A percentile compares a stretch with the other conserved stretches of the same genome.
Conservation (phyloP, 2,329 filamentous ascomycete species). For the Hymenoscyphus infarciens region DNA sequence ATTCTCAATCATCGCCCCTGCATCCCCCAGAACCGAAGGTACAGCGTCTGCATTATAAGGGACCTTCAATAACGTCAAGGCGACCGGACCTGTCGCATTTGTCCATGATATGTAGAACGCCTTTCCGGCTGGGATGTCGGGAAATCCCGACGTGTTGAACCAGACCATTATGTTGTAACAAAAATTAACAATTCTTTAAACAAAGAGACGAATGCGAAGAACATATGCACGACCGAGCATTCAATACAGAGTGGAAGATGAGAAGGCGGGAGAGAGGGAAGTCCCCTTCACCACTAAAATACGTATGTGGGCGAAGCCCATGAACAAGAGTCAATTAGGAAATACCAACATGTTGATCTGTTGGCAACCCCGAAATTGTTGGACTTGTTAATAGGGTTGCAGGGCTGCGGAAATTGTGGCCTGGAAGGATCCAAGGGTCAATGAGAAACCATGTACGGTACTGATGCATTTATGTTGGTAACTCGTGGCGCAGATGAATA, state of each 20-base stretch:
- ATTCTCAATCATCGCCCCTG: neutral
- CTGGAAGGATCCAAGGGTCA: neutral
- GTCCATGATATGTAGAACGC: neutral
- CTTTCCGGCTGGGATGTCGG: neutral
- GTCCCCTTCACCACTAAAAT: neutral
- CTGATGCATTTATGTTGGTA: neutral
- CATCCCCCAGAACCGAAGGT: neutral
- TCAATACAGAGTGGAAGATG: neutral
- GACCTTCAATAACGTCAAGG: neutral
- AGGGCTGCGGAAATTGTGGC: neutral
- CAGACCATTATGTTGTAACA: neutral
- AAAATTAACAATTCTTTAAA: neutral
- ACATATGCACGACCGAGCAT: neutral
- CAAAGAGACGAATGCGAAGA: neutral
- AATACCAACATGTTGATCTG: neutral
- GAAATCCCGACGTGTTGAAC: neutral
- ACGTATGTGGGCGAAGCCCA: neutral
- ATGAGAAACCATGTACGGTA: neutral
- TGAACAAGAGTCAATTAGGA: neutral
- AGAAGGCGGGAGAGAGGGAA: neutral
- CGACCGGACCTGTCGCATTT: neutral
- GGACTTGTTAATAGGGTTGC: neutral
- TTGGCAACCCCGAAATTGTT: neutral
- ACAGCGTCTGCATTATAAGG: neutral
- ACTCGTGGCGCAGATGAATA: neutral